Base-by-base conservation (phyloP, 2,329 filamentous ascomycete species). In the Colletotrichum siamense region DNA sequence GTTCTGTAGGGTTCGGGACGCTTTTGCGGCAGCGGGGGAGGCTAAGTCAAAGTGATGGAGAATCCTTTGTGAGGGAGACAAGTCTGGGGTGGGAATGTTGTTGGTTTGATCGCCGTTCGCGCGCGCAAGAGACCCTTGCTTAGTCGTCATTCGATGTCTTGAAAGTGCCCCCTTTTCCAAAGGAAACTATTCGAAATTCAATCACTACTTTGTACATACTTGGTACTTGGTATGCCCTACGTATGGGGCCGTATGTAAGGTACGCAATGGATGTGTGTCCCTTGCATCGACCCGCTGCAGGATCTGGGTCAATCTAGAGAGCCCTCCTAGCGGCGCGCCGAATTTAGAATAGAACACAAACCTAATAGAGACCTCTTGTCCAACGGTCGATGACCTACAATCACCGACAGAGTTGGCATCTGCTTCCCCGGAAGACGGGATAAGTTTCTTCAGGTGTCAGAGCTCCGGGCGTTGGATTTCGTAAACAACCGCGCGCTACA, bases 71-170 rank as follows among this genome's bases (percentile, higher is more conserved):
- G 36, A 59, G 34, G 52, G 32, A 39, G 13, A 28, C 15, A 32
- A 39, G 64, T 57, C 44, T 70, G 62, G 69, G n/a, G 34, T 62
- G 30, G 24, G 68, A 64, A 66, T 61, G 52, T 24, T 28, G 57
- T 5, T 59, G 57, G 69, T 76, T 76, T 73, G 73, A 76, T 76
- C 69, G 39, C 10, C 73, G 55, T 52, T 26, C 22, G 39, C 39
- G 32, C 67, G 34, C 32, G 62, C 52, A 52, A 62, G 63, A 66
- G 28, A 36, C 67, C 69, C 34, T 62, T 72, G 69, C 22, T 26
- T 13, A 18, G 32, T 22, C 24, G 34, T 59, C 26, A 22, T 67
- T 62, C 36, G 10, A n/a, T 24, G 62, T 63, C 24, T 28, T 28
- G 26, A 49, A 52, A 6, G 28, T 61, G 16, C 9, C 26, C 62